These are phyloP conservation scores for Dryas octopetala DNA, from an alignment of 306 rosid species.

Conservation along the genomic window DNA sequence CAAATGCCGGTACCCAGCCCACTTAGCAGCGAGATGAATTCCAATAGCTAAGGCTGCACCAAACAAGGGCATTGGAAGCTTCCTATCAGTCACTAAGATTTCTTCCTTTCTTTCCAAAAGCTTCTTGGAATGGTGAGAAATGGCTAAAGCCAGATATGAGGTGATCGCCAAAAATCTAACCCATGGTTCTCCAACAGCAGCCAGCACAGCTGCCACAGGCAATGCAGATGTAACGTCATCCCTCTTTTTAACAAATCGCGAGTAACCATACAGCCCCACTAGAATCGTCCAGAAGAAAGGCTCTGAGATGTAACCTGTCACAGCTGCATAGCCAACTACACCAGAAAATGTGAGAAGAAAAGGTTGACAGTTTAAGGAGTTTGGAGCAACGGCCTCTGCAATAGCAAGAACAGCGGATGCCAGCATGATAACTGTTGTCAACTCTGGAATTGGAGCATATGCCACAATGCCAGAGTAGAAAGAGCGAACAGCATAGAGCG, in stretches of 20 bases:
- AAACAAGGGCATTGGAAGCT: slow-evolving; percentile 69
- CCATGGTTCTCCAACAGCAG: slow-evolving; percentile 94
- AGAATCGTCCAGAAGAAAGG: slow-evolving; percentile 89
- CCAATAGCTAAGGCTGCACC: slow-evolving; percentile 81
- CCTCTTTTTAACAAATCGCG: slow-evolving; percentile 59
- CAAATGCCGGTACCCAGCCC: slow-evolving; percentile 91
- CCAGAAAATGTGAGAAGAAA: slow-evolving; percentile 72
- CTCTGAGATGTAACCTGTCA: slow-evolving; percentile 69
- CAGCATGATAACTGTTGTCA: slow-evolving; percentile 53
- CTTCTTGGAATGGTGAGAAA: slow-evolving; percentile 55
- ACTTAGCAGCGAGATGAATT: slow-evolving; percentile 70
- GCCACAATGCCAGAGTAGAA: slow-evolving; percentile 74
- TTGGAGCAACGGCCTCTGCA: slow-evolving; percentile 74
- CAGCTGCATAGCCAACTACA: slow-evolving; percentile 75
- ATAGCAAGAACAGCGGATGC: slow-evolving; percentile 69
- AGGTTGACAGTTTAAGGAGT: slow-evolving; percentile 61
- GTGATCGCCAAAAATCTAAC: slow-evolving; percentile 64
- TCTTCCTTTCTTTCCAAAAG: slow-evolving; percentile 42
- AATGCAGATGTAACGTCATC: slow-evolving; percentile 71
- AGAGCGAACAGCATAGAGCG: slow-evolving; percentile 51
- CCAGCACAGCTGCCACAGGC: slow-evolving; percentile 78
- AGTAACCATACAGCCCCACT: slow-evolving; percentile 58
- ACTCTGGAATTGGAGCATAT: slow-evolving; percentile 67
- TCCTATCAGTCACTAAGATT: slow-evolving; percentile 32
- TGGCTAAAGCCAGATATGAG: slow-evolving; percentile 60